Base-by-base conservation (phyloP, 176 grass and related monocot genomes). In the Triticum aestivum region DNA sequence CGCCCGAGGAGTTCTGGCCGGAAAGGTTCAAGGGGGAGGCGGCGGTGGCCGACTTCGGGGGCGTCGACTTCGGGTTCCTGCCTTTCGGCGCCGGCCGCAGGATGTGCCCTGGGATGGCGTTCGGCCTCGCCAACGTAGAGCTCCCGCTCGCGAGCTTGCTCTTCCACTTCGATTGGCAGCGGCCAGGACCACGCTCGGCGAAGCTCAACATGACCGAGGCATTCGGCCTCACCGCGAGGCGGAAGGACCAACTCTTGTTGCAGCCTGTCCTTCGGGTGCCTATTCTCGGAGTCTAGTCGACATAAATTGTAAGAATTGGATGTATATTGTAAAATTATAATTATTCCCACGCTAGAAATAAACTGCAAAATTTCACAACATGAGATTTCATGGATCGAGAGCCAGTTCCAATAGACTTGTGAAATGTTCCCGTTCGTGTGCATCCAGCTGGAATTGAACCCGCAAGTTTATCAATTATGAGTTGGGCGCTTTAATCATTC, bases 41-140 rank as follows among this genome's bases (percentile, higher is more conserved):
- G 6, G 54, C 17, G 18, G 6, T 21, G 54, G 24, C 24, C 24
- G 54, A 58, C 54, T 8, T 20, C 8, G 18, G 18, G 6, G 2
- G 44, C 3, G 44, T 1, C 5, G 21, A 71, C 74, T 84, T 63
- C 13, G 73, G 70, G 51, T 45, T 65, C 74, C 35, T 79, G 13
- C 80, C 87, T 5, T 88, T 88, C 9, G 87, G 81, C 9, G 73
- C 51, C 1, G 87, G 81, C 0, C 72, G 87, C 0, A 62, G 87
- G 81, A 84, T 88, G 61, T 88, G 86, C 80, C 86, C 86, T 2
- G 72, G 79, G 1, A 77, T 88, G 30, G 47, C 30, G 2, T 88
- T 88, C 54, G 86, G 79, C 30, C 61, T 88, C 24, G 79, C 61
- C 18, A 88, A 54, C 6, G 61, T 82, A 2, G 86, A 88, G 79